phyloP scores from a whole-genome alignment of 73 alveolate species.

The Tetrahymena elliotti region DNA sequence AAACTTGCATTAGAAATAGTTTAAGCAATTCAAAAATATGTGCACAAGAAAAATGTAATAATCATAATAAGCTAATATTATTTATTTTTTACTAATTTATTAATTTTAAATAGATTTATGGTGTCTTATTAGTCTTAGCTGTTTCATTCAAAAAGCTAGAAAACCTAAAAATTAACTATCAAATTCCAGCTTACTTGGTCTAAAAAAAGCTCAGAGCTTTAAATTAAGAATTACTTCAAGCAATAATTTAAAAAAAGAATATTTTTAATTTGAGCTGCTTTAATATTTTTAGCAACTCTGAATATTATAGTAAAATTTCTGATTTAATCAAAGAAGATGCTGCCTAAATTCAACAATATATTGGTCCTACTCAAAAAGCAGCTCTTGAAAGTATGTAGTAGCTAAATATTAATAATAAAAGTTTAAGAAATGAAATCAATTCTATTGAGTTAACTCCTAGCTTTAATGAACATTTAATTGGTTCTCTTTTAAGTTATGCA shows the following conservation, averaged over 20 bases:
- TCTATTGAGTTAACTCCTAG: background rate
- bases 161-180: background rate
- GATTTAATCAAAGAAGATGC: background rate
- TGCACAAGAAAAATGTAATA: background rate
- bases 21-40: background rate
- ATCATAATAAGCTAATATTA: background rate
- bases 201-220: background rate
- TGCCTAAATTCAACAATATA: background rate
- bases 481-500: background rate
- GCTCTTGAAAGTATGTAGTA: background rate
- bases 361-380: background rate
- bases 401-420: background rate
- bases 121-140: background rate
- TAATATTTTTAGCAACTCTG: background rate
- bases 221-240: background rate
- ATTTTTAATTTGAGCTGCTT: background rate
- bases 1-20: background rate
- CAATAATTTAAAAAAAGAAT: background rate
- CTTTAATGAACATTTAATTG: background rate
- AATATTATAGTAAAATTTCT: background rate
- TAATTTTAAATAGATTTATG: background rate
- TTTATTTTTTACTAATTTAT: background rate
- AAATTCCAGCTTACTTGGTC: background rate
- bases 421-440: background rate
- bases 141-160: background rate